Base-by-base conservation (phyloP, 345 rosid species). In the Capsella bursapastoris region DNA sequence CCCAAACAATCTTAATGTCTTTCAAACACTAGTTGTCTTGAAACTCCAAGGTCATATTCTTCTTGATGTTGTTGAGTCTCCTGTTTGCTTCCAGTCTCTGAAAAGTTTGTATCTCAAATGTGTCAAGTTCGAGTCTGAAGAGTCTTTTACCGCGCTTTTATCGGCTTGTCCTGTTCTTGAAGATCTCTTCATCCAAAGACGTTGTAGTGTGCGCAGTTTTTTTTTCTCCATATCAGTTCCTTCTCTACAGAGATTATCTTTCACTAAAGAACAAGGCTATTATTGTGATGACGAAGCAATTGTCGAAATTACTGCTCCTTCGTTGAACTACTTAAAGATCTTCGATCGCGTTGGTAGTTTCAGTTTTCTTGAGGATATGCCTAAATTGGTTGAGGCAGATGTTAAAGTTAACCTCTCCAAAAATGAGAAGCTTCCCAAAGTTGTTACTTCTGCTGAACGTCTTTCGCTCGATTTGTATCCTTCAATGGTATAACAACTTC, bases 91-190 rank as follows among this genome's bases (percentile, higher is more conserved):
- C 50, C 40, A 1, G 7, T 71, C 40, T 40, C 13, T 71, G 13
- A 71, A 49, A 37, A 25, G 1, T 4, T 29, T 71, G 49, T 11
- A n/a, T 9, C 67, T 60, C 51, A n/a, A 8, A 8, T 3, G 50
- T 50, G 67, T 60, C 18, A 4, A 13, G 4, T 48, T 59, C 27
- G 2, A 1, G 1, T 6, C 14, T 29, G 38, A 59, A 71, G 50
- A 60, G 37, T 71, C 75, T 49, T 15, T 60, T 37, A 0, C 40
- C 16, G 37, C 2, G 12, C 3, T 71, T 35, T 71, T 71, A 49
- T 71, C 49, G 1, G 50, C 59, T 25, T 71, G 60, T 49, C 68
- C 75, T 27, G 51, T 60, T 49, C 75, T 71, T 38, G 75, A 59
- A 37, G 50, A 71, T 37, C 58, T 71, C 15, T 60, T 48, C 41